Evolutionary conservation across 768 basidiomycete genomes (phyloP), one percentile per base, ranked within the genome.

Genomic region (Brasilioporus rufonigricans): DNA sequence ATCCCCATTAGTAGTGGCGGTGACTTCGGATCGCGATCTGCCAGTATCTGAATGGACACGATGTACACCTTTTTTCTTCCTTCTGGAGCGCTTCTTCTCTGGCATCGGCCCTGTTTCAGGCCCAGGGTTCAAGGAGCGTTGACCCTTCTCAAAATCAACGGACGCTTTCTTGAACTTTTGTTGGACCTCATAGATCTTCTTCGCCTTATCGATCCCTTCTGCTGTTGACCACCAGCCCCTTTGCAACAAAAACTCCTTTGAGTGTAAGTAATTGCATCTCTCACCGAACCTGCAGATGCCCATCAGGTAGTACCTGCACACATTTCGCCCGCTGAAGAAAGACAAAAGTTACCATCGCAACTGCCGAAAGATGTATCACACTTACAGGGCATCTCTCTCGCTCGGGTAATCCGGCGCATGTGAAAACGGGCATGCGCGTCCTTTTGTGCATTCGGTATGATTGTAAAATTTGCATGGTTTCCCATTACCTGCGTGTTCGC

Each of bases 391-490:
- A 56, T 83, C 79, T 19, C 80, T 71, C 16, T 80, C 73, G 56
- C 81, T 83, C 60, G 75, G 77, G 56, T 74, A 64, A 59, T 83
- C 80, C 0, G 81, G 80, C 1, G 79, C 76, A 64, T 84, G 81
- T 23, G 75, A 79, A 64, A 71, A 82, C 5, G 49, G 50, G 57
- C 82, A 84, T 6, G 56, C 48, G 6, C 29, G 43, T 1, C 80
- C 79, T 9, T 71, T 67, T 5, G 56, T 61, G 60, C 82, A 82
- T 1, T 77, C 80, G 27, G 74, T 70, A 58, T 78, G 79, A 54
- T 84, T 83, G 63, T 83, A 80, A 60, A 77, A 79, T 35, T 77
- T 71, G 61, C 81, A 84, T 0, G 80, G 76, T 2, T 74, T 72
- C 7, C 76, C 75, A 53, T 80, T 82, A 4, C 81, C 82, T 2